Base-by-base conservation (phyloP, 352 stramenopile genomes). In the Phytophthora boehmeriae region DNA sequence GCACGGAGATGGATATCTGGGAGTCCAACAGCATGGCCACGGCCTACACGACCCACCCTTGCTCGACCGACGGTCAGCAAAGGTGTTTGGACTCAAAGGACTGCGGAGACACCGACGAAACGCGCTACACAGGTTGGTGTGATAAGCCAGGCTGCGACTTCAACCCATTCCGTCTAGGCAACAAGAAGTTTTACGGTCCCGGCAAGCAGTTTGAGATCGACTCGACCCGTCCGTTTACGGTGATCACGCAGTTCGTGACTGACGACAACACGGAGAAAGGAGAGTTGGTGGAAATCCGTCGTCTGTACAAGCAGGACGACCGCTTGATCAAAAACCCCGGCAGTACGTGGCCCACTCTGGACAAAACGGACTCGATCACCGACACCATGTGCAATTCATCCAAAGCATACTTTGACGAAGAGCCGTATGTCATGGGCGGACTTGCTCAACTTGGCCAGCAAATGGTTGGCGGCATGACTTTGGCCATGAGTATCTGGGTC, bases 111-210 rank as follows among this genome's bases (percentile, higher is more conserved):
- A 66, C 60, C 25, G 32, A 46, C 0, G 42, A 28, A 1, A 54
- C 72, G 34, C 67, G 73, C 34, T 82, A 78, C 69, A 71, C 59
- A 5, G 74, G 76, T 19, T 56, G 75, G n/a, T 84, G 77, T 25
- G 77, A 86, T 59, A 82, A 80, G 59, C 69, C 82, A 62, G 77
- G 71, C 2, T 86, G 77, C 27, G 71, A 83, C 50, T 76, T 66
- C 46, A 82, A 82, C 43, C 65, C 77, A 8, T 84, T 67, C 66
- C 66, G 77, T 55, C 67, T 86, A 56, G 72, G 69, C 66, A 67
- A 74, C 58, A 57, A 62, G 53, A 61, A 36, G 11, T 84, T 84
- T 59, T 86, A 77, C 62, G 77, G 77, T 0, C 63, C 48, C 0
- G 77, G 77, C 5, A 0, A 48, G n/a, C n/a, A n/a, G 14, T 86